phyloP scores from a whole-genome alignment of 2,329 filamentous ascomycete genomes.

The Colletotrichum incanum region DNA sequence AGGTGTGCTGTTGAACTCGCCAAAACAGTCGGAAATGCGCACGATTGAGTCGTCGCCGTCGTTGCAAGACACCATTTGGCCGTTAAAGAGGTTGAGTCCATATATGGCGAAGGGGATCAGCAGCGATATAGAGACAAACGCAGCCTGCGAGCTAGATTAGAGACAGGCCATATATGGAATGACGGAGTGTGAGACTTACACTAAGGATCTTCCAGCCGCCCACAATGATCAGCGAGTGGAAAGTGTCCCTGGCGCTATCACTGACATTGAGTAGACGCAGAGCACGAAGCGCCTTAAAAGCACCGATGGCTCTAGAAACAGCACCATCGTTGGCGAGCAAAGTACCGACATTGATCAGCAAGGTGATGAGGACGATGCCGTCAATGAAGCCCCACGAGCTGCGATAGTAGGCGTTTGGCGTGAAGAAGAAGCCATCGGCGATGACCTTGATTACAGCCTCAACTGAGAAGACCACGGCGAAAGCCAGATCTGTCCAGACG shows the following conservation, averaged over 20 bases:
- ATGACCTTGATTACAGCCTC: conserved; percentile 94
- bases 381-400: conserved; percentile 98
- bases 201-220: conserved; percentile 96
- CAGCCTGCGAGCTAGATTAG: conserved; percentile 65
- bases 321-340: conserved; percentile 86
- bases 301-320: conserved; percentile 91
- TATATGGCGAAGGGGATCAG: conserved; percentile 98
- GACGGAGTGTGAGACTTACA: conserved; percentile 62
- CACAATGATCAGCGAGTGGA: conserved; percentile 95
- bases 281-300: conserved; percentile 96
- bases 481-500: conserved; percentile 92
- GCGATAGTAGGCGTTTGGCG: conserved; percentile 96
- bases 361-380: conserved; percentile 88
- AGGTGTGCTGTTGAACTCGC: conserved; percentile 84
- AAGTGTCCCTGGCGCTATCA: conserved; percentile 94
- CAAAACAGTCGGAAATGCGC: conserved; percentile 82
- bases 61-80: conserved; percentile 85
- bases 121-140: conserved; percentile 93
- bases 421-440: conserved; percentile 96
- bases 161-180: conserved; percentile 29
- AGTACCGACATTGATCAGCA: conserved; percentile 95
- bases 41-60: conserved; percentile 72
- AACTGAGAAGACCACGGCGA: conserved; percentile 87
- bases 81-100: conserved; percentile 92
- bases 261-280: conserved; percentile 94